phyloP scores from a whole-genome alignment of 805 yeast species.

The Vanderwaltozyma tropicalis region DNA sequence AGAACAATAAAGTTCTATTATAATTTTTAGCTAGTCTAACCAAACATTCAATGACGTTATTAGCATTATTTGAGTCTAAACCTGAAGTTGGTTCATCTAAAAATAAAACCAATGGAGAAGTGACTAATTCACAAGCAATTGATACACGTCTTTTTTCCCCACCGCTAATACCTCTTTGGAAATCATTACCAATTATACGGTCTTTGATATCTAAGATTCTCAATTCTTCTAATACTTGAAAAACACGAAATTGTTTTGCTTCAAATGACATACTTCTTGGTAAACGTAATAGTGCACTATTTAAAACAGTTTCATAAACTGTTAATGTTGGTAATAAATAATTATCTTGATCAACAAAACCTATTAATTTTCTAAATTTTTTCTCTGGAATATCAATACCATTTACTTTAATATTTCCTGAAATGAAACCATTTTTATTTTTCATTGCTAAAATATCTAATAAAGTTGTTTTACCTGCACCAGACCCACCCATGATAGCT shows the following conservation, averaged over 20 bases:
- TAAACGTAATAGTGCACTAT: conserved; percentile 79
- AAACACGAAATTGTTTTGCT: conserved; percentile 67
- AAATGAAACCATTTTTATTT: conserved; percentile 48
- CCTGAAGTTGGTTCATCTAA: conserved; percentile 95
- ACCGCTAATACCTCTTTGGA: conserved; percentile 77
- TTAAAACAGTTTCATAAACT: conserved; percentile 88
- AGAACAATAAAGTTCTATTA: conserved; percentile 79
- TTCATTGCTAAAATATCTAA: conserved; percentile 87
- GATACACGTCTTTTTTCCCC: conserved; percentile 86
- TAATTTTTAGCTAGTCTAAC: conserved; percentile 70
- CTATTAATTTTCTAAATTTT: conserved; percentile 58
- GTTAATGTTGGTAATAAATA: conserved; percentile 83
- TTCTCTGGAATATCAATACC: conserved; percentile 37
- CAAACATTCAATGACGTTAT: conserved; percentile 77
- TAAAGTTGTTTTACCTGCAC: conserved; percentile 94
- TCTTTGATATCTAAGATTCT: conserved; percentile 78
- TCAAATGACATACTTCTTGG: conserved; percentile 69
- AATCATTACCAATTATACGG: conserved; percentile 78
- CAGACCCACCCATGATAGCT: conserved; percentile 98
- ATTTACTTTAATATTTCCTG: conserved; percentile 66
- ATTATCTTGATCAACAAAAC: conserved; percentile 96
- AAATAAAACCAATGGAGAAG: conserved; percentile 74
- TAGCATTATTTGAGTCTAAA: conserved; percentile 86
- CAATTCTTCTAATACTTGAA: conserved; percentile 76
- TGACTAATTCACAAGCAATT: conserved; percentile 86